Evolutionary conservation across 2,329 filamentous ascomycete species (phyloP).

Genomic region (Penicillium sp.): DNA sequence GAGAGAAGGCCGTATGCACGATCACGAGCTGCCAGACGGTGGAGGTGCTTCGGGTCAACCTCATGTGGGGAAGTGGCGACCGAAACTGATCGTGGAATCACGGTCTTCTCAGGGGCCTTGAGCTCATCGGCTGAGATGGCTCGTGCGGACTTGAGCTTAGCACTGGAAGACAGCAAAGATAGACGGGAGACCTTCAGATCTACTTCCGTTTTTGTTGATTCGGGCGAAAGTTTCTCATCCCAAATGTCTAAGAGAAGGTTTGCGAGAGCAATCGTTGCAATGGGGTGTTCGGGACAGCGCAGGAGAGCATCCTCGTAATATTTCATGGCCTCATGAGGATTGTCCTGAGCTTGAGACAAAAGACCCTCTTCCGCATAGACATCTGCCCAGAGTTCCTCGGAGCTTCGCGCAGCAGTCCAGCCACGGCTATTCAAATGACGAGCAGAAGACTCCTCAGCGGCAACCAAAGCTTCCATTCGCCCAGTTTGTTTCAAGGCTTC

Average conservation of each 20-base stretch:
- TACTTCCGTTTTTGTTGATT: constrained; percentile 32
- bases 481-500: constrained; percentile 79
- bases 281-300: constrained; percentile 75
- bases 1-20: constrained; percentile 82
- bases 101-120: constrained; percentile 8
- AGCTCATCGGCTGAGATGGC: constrained; percentile 24
- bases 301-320: constrained; percentile 81
- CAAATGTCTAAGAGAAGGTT: constrained; percentile 87
- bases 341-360: constrained; percentile 62
- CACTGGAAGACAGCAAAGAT: constrained; percentile 22
- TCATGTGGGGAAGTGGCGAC: constrained; percentile 30
- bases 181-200: constrained; percentile 28
- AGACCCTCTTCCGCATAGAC: constrained; percentile 75
- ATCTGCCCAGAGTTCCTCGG: constrained; percentile 83
- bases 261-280: constrained; percentile 77
- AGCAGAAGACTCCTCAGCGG: constrained; percentile 62
- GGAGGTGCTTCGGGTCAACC: constrained; percentile 66
- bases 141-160: constrained; percentile 20
- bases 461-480: constrained; percentile 66
- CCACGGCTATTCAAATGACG: constrained; percentile 63
- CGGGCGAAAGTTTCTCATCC: constrained; percentile 48
- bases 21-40: constrained; percentile 85
- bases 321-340: constrained; percentile 68
- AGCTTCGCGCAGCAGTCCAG: constrained; percentile 78
- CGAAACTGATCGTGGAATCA: constrained; percentile 5